Conservation (phyloP, 2,329 filamentous ascomycete genomes). For the Xylaria sp. region DNA sequence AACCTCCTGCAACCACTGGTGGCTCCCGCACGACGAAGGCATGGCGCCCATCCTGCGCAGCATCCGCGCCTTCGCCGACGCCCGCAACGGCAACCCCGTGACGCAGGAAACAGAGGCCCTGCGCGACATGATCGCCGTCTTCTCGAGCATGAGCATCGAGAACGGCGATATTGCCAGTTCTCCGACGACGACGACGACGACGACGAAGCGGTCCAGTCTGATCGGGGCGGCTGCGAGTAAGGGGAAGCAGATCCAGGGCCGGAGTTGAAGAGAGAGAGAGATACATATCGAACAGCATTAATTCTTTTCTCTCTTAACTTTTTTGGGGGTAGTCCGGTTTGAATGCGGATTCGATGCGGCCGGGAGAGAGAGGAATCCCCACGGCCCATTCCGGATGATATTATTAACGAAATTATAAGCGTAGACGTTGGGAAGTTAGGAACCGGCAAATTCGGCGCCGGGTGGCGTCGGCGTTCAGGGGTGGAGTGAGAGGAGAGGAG, state of each 20-base stretch:
- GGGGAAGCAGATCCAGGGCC: too few species aligned
- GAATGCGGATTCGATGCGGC: too few species aligned
- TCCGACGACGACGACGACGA: too few species aligned
- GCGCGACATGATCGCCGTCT: slow-evolving; percentile 69
- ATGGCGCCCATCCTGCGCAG: slow-evolving; percentile 68
- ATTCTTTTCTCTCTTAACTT: too few species aligned
- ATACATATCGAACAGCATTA: too few species aligned
- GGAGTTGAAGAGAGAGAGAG: too few species aligned
- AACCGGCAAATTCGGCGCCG: not conserved
- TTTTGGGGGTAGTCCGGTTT: too few species aligned
- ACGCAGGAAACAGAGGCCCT: slow-evolving; percentile 59
- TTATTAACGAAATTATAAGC: not conserved
- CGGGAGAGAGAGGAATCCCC: too few species aligned
- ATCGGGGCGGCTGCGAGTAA: not conserved
- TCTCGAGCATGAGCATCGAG: slow-evolving; percentile 55
- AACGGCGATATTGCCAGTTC: slow-evolving; percentile 19
- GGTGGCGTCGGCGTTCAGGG: not conserved
- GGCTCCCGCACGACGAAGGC: slow-evolving; percentile 78
- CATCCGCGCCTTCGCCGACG: slow-evolving; percentile 75
- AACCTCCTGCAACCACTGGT: slow-evolving; percentile 71
- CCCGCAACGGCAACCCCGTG: slow-evolving; percentile 60
- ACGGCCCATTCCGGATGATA: too few species aligned
- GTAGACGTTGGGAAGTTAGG: not conserved
- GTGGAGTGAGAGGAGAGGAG: not conserved
- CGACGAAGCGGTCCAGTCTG: not conserved